Evolutionary conservation across 306 rosid species (phyloP).

Genomic region (Gleditsia sinensis): DNA sequence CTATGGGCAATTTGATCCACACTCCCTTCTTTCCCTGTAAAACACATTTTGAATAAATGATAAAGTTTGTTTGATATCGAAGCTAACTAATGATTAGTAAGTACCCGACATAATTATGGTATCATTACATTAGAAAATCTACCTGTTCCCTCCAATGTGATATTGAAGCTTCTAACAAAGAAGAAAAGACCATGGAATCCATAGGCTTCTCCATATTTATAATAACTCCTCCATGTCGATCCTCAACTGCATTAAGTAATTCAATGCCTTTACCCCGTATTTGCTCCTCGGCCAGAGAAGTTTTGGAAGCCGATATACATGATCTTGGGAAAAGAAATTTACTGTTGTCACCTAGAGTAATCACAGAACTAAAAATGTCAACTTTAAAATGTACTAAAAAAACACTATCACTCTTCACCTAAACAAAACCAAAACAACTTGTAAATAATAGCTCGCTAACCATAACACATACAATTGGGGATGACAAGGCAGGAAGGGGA

Average conservation of each 20-base stretch:
- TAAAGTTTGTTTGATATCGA: neutral
- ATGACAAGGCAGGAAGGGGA: slow-evolving; percentile 9
- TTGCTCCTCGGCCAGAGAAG: slow-evolving; percentile 30
- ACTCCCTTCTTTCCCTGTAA: slow-evolving; percentile 79
- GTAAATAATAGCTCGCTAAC: neutral
- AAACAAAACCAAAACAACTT: too few relatives aligned
- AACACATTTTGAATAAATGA: slow-evolving; percentile 12
- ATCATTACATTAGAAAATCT: too few relatives aligned
- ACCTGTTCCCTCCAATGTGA: slow-evolving; percentile 74
- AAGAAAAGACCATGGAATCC: slow-evolving; percentile 52
- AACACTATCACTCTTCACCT: neutral
- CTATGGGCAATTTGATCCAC: slow-evolving; percentile 76
- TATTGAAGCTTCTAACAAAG: slow-evolving; percentile 56
- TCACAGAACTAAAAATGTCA: neutral
- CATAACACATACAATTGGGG: slow-evolving; percentile 31
- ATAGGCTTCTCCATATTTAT: slow-evolving; percentile 54
- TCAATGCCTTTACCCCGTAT: slow-evolving; percentile 26
- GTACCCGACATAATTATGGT: too few relatives aligned
- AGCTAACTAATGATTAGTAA: neutral
- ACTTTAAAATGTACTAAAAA: neutral
- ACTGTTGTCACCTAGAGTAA: slow-evolving; percentile 29
- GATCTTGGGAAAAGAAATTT: slow-evolving; percentile 13
- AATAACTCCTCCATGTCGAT: slow-evolving; percentile 67
- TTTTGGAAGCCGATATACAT: slow-evolving; percentile 39
- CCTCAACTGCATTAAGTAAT: slow-evolving; percentile 50